Conservation (phyloP, 495 filamentous ascomycete species). For the Parmelia sp. region DNA sequence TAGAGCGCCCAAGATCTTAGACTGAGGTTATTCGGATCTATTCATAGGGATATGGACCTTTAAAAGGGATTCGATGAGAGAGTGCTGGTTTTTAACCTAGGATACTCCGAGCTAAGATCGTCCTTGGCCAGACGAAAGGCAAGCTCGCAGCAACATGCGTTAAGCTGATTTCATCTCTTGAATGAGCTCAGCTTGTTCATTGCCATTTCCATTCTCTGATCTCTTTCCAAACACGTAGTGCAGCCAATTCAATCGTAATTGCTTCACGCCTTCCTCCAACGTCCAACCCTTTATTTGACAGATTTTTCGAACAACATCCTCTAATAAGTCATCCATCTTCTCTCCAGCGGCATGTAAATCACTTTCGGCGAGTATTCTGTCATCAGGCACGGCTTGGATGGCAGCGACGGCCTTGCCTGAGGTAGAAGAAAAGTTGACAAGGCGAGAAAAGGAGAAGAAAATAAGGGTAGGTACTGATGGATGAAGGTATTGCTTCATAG, state of each 20-base stretch:
- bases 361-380: conserved; percentile 79
- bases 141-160: not conserved
- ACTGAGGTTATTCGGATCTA: not conserved
- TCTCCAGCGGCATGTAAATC: conserved; percentile 82
- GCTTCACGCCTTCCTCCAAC: conserved; percentile 62
- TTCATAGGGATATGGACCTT: not conserved
- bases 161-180: not conserved
- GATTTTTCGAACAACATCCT: conserved; percentile 64
- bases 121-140: not conserved
- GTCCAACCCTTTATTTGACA: conserved; percentile 75
- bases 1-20: not conserved
- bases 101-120: not conserved
- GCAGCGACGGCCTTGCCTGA: conserved; percentile 52
- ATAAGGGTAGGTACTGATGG: conserved; percentile 67
- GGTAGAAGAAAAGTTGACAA: conserved; percentile 67
- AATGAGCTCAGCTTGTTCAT: not conserved
- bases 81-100: not conserved
- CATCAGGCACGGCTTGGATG: conserved; percentile 68
- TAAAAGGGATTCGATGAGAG: no score
- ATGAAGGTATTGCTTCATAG: conserved; percentile 70
- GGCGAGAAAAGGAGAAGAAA: conserved; percentile 82
- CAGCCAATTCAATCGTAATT: conserved; percentile 71
- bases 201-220: not conserved
- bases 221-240: conserved; percentile 63
- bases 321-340: conserved; percentile 71